Conservation (phyloP, 2,329 filamentous ascomycete species). For the Calonectria fujianensis region DNA sequence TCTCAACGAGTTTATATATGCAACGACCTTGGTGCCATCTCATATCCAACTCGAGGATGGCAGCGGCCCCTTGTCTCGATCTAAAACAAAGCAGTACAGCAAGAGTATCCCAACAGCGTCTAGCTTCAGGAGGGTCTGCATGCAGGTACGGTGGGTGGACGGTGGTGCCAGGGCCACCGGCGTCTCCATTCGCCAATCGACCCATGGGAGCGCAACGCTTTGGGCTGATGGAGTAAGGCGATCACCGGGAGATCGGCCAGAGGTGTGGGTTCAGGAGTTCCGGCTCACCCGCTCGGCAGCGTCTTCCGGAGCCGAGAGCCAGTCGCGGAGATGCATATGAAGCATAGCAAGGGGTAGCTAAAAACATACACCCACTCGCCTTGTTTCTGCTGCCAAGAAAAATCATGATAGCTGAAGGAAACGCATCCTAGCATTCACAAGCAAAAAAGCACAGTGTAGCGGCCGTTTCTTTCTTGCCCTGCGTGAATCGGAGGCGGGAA, state of each 20-base stretch:
- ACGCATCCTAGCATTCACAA: background rate
- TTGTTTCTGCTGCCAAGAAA: background rate
- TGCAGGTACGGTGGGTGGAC: conserved; percentile 10
- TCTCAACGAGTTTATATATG: background rate
- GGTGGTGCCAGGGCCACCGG: conserved; percentile 8
- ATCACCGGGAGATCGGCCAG: conserved; percentile 8
- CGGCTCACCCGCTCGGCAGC: conserved; percentile 14
- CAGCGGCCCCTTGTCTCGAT: conserved; percentile 12
- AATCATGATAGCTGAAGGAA: background rate
- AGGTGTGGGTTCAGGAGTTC: background rate
- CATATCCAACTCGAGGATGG: background rate
- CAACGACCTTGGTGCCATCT: background rate
- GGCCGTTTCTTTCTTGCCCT: background rate
- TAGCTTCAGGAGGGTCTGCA: conserved; percentile 12
- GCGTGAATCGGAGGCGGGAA: background rate
- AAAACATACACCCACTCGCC: background rate
- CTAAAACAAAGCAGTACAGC: conserved; percentile 4
- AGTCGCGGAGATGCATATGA: background rate
- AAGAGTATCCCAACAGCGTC: background rate
- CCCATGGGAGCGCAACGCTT: conserved; percentile 5
- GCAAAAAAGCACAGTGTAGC: background rate
- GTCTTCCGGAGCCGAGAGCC: conserved; percentile 8
- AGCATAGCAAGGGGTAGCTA: background rate
- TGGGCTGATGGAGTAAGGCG: background rate
- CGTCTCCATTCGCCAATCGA: conserved; percentile 2